These are phyloP conservation scores for Gillenia trifoliata DNA, from an alignment of 306 rosid genomes.

Conservation along the genomic window DNA sequence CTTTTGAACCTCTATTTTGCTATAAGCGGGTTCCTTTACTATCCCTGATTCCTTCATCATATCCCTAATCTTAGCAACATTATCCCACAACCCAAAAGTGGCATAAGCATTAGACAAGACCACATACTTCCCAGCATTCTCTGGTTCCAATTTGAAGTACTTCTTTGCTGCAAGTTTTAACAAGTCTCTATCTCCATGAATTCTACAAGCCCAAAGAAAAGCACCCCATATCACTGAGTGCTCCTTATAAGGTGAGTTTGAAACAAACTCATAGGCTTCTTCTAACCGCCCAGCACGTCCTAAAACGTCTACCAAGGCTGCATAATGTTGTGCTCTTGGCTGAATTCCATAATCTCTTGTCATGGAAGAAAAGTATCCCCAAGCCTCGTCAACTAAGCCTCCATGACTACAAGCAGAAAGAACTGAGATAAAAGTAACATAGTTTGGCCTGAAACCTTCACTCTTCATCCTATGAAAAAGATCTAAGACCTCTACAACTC, in stretches of 20 bases:
- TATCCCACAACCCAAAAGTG: constrained; percentile 61
- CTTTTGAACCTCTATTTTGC: constrained; percentile 66
- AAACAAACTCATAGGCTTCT: constrained; percentile 57
- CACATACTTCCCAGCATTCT: constrained; percentile 54
- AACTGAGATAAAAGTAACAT: constrained; percentile 77
- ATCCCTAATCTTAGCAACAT: constrained; percentile 55
- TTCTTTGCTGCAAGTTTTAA: constrained; percentile 60
- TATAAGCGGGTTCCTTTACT: constrained; percentile 67
- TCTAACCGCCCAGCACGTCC: constrained; percentile 59
- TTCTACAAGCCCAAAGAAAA: constrained; percentile 64
- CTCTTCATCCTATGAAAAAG: constrained; percentile 49
- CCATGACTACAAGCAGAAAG: constrained; percentile 79
- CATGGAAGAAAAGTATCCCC: constrained; percentile 63
- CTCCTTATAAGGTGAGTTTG: constrained; percentile 56
- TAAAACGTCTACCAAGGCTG: constrained; percentile 69
- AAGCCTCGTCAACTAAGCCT: constrained; percentile 61
- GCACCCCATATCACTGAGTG: constrained; percentile 72
- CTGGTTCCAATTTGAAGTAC: constrained; percentile 48
- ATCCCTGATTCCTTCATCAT: constrained; percentile 55
- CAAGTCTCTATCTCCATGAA: constrained; percentile 56
- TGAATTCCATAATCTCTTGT: constrained; percentile 47
- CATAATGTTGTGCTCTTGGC: constrained; percentile 68
- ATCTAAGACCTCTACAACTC: constrained; percentile 54
- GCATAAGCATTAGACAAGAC: constrained; percentile 75
- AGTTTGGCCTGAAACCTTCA: constrained; percentile 63